Conservation (phyloP, 176 grass and related monocot genomes). For the Luzula sylvatica region DNA sequence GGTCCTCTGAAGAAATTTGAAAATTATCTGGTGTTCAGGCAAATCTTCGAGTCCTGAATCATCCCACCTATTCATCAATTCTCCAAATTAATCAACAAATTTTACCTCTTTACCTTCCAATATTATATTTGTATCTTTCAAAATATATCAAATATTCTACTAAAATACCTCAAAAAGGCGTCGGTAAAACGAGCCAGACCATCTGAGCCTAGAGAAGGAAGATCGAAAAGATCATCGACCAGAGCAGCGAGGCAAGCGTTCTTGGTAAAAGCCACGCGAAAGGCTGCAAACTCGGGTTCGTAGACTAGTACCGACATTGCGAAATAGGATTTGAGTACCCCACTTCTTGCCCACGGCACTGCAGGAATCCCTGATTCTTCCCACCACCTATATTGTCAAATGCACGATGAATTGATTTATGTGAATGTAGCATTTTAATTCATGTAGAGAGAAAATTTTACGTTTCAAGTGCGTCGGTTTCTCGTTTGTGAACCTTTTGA, state of each 20-base stretch:
- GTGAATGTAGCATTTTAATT: neutral
- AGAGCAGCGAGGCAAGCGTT: neutral
- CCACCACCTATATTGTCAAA: conserved; percentile 20
- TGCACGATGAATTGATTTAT: no score
- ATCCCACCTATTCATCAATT: conserved; percentile 4
- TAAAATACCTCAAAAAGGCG: neutral
- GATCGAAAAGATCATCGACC: conserved; percentile 12
- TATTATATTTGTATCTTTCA: neutral
- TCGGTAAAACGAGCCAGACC: neutral
- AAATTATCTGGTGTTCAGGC: neutral
- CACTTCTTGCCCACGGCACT: neutral
- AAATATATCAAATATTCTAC: neutral
- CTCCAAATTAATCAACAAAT: neutral
- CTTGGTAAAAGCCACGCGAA: neutral
- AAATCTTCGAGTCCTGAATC: neutral
- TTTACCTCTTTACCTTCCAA: neutral
- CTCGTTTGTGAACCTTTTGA: conserved; percentile 3
- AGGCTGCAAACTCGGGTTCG: conserved; percentile 8
- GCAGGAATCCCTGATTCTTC: neutral
- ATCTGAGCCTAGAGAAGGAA: neutral
- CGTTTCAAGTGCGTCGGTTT: neutral
- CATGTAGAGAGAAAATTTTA: neutral
- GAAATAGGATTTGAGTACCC: conserved; percentile 1
- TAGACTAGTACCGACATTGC: neutral
- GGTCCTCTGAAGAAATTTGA: neutral